Percentiles rank a stretch among this genome's conserved stretches.
These are phyloP conservation scores for Daedalea quercina DNA, from an alignment of 768 basidiomycete species.

Conservation along the genomic window DNA sequence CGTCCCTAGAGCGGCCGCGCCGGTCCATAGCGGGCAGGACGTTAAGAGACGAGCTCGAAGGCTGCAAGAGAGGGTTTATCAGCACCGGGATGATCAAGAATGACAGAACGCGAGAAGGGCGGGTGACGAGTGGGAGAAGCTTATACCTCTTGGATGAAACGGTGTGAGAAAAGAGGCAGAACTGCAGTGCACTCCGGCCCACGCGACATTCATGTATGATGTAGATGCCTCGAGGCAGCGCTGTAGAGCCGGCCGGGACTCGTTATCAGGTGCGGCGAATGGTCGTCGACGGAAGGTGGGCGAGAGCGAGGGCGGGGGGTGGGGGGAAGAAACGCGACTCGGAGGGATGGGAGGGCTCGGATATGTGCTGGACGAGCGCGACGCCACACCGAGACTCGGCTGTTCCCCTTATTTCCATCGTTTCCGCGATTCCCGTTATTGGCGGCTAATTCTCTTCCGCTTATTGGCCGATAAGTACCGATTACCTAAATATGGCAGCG, in stretches of 20 bases:
- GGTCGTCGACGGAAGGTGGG: neutral
- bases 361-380: neutral
- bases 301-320: neutral
- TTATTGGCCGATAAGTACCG: constrained; percentile 1
- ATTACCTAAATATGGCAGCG: neutral
- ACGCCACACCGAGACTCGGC: neutral
- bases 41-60: constrained; percentile 7
- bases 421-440: neutral
- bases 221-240: constrained; percentile 2
- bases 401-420: neutral
- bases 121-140: constrained; percentile 6
- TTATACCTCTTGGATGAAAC: constrained; percentile 12
- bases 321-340: neutral
- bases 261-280: neutral
- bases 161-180: constrained; percentile 3
- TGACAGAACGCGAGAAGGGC: neutral
- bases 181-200: constrained; percentile 4
- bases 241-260: neutral
- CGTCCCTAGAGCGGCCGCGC: constrained; percentile 21
- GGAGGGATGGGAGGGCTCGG: neutral
- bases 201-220: constrained; percentile 6
- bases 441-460: neutral
- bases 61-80: constrained; percentile 9
- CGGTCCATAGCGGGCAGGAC: constrained; percentile 16
- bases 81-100: neutral